These are phyloP conservation scores for Diaporthe humulicola DNA, from an alignment of 2,329 filamentous ascomycete genomes.

Conservation along the genomic window DNA sequence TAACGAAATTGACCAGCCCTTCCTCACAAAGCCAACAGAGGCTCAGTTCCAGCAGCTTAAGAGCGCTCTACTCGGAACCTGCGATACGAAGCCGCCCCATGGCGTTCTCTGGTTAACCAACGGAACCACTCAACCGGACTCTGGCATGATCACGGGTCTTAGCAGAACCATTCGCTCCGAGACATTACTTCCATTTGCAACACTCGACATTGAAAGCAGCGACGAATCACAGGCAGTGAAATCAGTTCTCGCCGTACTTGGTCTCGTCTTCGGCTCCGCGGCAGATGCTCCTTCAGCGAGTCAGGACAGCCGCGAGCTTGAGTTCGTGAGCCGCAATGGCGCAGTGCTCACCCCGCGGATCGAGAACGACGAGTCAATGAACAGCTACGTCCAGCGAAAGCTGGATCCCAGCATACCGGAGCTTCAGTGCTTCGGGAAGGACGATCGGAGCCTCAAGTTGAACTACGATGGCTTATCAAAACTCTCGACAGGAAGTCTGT, in stretches of 20 bases:
- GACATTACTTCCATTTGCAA: constrained; percentile 58
- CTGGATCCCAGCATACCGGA: constrained; percentile 55
- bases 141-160: constrained; percentile 61
- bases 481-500: background rate
- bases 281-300: constrained; percentile 22
- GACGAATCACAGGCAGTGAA: constrained; percentile 42
- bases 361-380: constrained; percentile 56
- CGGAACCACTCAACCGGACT: constrained; percentile 41
- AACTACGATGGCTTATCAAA: background rate
- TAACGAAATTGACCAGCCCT: constrained; percentile 46
- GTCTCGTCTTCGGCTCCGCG: constrained; percentile 50
- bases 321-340: constrained; percentile 57
- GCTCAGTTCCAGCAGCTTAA: constrained; percentile 43
- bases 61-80: background rate
- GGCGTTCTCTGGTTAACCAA: constrained; percentile 46
- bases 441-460: background rate
- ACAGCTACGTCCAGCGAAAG: constrained; percentile 58
- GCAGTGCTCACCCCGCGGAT: constrained; percentile 56
- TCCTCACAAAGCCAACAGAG: constrained; percentile 44
- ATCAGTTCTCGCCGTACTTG: constrained; percentile 51
- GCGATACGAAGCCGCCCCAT: constrained; percentile 4
- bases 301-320: constrained; percentile 54
- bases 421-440: constrained; percentile 53
- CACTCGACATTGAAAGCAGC: constrained; percentile 58
- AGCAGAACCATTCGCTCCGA: constrained; percentile 62